Conservation (phyloP, 768 basidiomycete species). For the Boletus sp. region DNA sequence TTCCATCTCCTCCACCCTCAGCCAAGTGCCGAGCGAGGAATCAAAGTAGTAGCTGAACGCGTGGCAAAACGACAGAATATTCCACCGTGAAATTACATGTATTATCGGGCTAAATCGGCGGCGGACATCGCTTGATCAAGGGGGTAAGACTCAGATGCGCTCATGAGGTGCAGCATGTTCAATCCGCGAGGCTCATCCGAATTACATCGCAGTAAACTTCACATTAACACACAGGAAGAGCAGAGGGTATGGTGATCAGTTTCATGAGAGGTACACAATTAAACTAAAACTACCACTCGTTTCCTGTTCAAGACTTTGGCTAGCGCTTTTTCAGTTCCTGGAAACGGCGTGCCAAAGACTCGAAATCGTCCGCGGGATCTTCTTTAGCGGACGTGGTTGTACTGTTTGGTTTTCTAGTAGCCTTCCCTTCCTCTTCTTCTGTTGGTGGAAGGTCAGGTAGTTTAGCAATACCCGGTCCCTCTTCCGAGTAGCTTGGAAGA, state of each 20-base stretch:
- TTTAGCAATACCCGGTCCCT: constrained; percentile 30
- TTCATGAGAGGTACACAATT: constrained; percentile 1
- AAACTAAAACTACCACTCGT: constrained; percentile 1
- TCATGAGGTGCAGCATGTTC: constrained; percentile 7
- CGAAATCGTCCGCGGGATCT: constrained; percentile 65
- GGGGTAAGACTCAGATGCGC: not conserved
- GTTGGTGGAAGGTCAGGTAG: constrained; percentile 52
- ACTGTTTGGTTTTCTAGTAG: constrained; percentile 4
- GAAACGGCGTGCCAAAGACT: constrained; percentile 74
- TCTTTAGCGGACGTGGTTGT: constrained; percentile 11
- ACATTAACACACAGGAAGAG: constrained; percentile 3
- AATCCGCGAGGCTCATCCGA: constrained; percentile 4
- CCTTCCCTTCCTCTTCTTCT: constrained; percentile 43
- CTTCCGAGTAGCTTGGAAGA: constrained; percentile 30
- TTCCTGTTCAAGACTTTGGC: constrained; percentile 4
- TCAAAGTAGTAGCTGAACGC: not conserved
- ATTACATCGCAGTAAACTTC: constrained; percentile 10
- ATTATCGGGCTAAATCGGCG: constrained; percentile 8
- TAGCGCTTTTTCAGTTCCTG: constrained; percentile 84
- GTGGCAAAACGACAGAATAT: not conserved
- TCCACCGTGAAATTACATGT: not conserved
- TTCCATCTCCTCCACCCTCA: not conserved
- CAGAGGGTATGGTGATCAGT: constrained; percentile 2
- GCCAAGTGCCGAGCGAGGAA: not conserved
- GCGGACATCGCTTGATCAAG: constrained; percentile 15